Evolutionary conservation across 1,284 basidiomycete genomes (phyloP).

Genomic region (Ustilago nuda): DNA sequence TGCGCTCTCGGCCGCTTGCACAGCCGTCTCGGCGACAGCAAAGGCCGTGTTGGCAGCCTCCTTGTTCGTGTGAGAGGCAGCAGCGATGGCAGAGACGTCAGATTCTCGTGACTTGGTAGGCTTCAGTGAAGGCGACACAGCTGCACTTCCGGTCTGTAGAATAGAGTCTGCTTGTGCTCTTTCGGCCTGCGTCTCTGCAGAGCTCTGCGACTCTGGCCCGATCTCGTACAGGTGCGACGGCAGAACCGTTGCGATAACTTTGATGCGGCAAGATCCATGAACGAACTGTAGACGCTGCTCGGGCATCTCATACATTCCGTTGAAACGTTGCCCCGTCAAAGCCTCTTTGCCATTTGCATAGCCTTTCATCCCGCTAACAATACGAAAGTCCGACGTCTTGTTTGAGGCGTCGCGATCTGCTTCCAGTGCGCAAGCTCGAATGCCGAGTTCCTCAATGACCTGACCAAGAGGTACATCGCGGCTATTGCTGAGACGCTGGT

Average conservation of each 20-base stretch:
- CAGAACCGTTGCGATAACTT: conserved; percentile 41
- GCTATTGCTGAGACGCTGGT: conserved; percentile 46
- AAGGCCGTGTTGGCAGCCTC: conserved; percentile 55
- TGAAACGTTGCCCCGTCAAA: conserved; percentile 10
- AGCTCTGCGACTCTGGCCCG: conserved; percentile 2
- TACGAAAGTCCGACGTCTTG: conserved; percentile 26
- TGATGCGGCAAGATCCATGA: conserved; percentile 50
- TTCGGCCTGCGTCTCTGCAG: conserved; percentile 8
- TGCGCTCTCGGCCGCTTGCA: conserved; percentile 47
- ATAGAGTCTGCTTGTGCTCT: neutral
- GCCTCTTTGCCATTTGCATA: conserved; percentile 15
- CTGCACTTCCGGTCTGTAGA: conserved; percentile 1
- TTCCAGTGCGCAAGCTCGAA: conserved; percentile 43
- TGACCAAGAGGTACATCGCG: conserved; percentile 58
- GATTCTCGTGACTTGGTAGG: conserved; percentile 34
- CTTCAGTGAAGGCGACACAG: conserved; percentile 10
- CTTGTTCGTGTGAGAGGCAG: conserved; percentile 47
- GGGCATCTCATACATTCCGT: conserved; percentile 27
- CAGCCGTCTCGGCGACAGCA: conserved; percentile 55
- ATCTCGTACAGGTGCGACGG: conserved; percentile 32
- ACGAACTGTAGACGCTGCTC: conserved; percentile 52
- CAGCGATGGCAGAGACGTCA: conserved; percentile 54
- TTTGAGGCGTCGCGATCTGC: conserved; percentile 31
- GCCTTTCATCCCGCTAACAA: conserved; percentile 18
- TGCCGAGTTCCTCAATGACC: conserved; percentile 58